Evolutionary conservation across 1,139 yeast species (phyloP), one percentile per base, ranked within the genome.

Genomic region (Nakaseomyces kungkrabaensis): DNA sequence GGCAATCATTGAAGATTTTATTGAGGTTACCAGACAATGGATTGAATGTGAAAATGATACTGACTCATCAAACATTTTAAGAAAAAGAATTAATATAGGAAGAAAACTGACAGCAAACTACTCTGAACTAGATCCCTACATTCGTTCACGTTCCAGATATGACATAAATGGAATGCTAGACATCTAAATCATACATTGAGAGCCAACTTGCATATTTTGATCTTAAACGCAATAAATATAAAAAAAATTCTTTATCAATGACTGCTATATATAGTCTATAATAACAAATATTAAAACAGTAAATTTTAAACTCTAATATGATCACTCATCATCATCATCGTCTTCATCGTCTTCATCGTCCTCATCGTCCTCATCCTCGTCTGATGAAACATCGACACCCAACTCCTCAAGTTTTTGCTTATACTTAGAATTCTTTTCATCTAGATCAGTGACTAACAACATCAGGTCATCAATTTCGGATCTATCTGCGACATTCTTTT

Each of bases 401-500:
- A 81, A 59, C 0, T 65, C 69, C 52, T 71, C 72, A 34, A 84
- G 70, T 53, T 72, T 74, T 13, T 65, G 61, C 58, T 82, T 83
- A 64, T 86, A 85, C 56, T 72, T 73, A 36, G 74, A 73, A 52
- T 77, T 81, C 53, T 77, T 77, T 47, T 85, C 92, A 56, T 85
- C 94, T 61, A 85, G 69, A 44, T 85, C 95, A 11, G 84, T 75
- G 68, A 88, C 78, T 42, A 87, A 69, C 42, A 85, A 69, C 82
- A 87, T 78, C 54, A 87, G 67, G 51, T 86, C 95, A 60, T 88
- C 96, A 11, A 84, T 63, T 47, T 86, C 95, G 7, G 64, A 54
- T 37, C 53, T 53, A 36, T 56, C 59, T 8, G 53, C 56, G 33
- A 50, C 50, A 33, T 53, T 50, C 24, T 47, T 43, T 43, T 54